These are phyloP conservation scores for Lupinus albus DNA, from an alignment of 306 rosid species.

Conservation along the genomic window DNA sequence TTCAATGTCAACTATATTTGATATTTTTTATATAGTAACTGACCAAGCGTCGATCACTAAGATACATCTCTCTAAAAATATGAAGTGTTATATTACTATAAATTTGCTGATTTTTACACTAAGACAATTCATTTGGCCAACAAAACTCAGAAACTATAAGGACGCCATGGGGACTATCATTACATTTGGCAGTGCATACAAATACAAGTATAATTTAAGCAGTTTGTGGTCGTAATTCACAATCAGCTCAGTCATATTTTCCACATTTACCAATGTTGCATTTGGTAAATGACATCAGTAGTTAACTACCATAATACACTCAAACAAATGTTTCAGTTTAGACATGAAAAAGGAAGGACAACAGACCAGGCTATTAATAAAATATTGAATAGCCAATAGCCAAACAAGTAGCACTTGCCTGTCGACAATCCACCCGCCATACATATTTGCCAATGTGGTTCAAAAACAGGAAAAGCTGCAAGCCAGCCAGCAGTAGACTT, in stretches of 20 bases:
- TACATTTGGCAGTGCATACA: neutral
- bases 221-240: neutral
- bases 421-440: slow-evolving; percentile 91
- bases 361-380: slow-evolving; percentile 15
- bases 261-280: neutral
- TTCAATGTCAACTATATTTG: neutral
- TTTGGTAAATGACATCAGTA: slow-evolving; percentile 15
- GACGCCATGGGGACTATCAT: neutral
- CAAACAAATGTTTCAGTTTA: slow-evolving; percentile 25
- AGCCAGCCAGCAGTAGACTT: slow-evolving; percentile 98
- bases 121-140: neutral
- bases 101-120: neutral
- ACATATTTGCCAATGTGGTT: slow-evolving; percentile 99
- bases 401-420: slow-evolving; percentile 56
- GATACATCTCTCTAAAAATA: neutral
- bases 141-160: neutral
- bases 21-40: slow-evolving; percentile 12
- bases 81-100: neutral
- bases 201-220: neutral
- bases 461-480: slow-evolving; percentile 97
- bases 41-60: slow-evolving; percentile 10
- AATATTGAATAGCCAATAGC: slow-evolving; percentile 25
- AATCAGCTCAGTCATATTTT: neutral
- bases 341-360: slow-evolving; percentile 20
- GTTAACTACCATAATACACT: slow-evolving; percentile 19